Evolutionary conservation across 208 protist genomes (phyloP), one percentile per base, ranked within the genome.

Genomic region (Trypanosoma platydactyli): DNA sequence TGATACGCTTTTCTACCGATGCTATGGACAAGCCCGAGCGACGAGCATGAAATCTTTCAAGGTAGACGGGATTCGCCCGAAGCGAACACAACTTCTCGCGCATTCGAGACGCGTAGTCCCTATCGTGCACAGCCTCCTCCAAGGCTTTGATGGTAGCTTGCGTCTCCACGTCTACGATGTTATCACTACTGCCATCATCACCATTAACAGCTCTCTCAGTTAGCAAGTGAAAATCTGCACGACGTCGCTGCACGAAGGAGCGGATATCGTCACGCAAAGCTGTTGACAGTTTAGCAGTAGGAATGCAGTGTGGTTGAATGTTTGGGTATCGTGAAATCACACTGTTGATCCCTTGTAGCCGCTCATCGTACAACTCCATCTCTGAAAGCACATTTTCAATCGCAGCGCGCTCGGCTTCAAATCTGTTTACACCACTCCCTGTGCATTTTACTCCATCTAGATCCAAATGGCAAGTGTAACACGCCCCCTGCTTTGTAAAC

Each of bases 1-100:
- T 29, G 13, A 97, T 46, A 16, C 69, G 62, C 18, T 79, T 38
- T 22, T 68, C 42, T 38, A 84, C 84, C 6, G 33, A 24, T 5
- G 75, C 61, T 64, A 94, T 92, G 18, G 91, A 71, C 25, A 97
- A 61, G 22, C 83, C 84, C 5, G 71, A 84, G 48, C 87, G 87
- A 12, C 83, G 81, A 1, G 70, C 38, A 61, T 92, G 80, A 57
- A 84, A 92, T 1, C 62, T 22, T 3, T 44, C 11, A 40, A 90
- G 73, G 59, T 95, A 94, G 15, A 44, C 45, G 13, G 83, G 76
- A 54, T 88, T 53, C 1, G 64, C 68, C 1, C 77, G 84, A 0
- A 91, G 42, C 0, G 63, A 24, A 35, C 33, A 49, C 15, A 91
- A 70, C 13, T 71, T 48, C 3, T 81, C 50, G 25, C 68, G 73